Evolutionary conservation across 148 eudicot genomes (phyloP).

Genomic region (Limonium bicolor): DNA sequence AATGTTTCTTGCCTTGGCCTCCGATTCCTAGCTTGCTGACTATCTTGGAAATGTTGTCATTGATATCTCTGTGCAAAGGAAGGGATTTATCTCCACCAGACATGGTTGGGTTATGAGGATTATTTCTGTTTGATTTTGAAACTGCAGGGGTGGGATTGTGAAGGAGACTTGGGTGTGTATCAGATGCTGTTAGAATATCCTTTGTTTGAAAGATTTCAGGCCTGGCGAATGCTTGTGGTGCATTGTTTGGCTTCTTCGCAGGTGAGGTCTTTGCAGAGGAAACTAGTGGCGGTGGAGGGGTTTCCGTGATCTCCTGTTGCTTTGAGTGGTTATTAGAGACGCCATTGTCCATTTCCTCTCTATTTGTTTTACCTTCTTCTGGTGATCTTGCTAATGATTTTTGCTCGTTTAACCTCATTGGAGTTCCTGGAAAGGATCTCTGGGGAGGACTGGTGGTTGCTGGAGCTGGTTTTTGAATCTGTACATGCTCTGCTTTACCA

Average conservation of each 20-base stretch:
- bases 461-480: background rate
- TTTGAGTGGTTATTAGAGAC: too few species aligned
- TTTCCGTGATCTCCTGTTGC: conserved; percentile 1
- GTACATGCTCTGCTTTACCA: background rate
- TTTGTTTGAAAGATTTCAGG: conserved; percentile 11
- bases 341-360: too few species aligned
- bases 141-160: conserved; percentile 1
- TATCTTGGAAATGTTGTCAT: conserved; percentile 28
- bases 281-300: background rate
- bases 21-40: conserved; percentile 19
- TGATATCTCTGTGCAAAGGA: conserved; percentile 27
- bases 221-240: background rate
- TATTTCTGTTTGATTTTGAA: conserved; percentile 9
- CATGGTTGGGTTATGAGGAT: conserved; percentile 9
- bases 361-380: background rate
- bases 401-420: background rate
- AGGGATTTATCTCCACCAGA: conserved; percentile 12
- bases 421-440: background rate
- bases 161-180: background rate
- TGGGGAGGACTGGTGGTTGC: background rate
- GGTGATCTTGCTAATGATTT: background rate
- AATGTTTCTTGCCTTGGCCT: conserved; percentile 19
- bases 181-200: conserved; percentile 5
- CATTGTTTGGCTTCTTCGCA: conserved; percentile 4
- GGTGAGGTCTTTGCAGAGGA: background rate